Evolutionary conservation across 768 basidiomycete genomes (phyloP), one percentile per base, ranked within the genome.

Genomic region (Suillus placidus): DNA sequence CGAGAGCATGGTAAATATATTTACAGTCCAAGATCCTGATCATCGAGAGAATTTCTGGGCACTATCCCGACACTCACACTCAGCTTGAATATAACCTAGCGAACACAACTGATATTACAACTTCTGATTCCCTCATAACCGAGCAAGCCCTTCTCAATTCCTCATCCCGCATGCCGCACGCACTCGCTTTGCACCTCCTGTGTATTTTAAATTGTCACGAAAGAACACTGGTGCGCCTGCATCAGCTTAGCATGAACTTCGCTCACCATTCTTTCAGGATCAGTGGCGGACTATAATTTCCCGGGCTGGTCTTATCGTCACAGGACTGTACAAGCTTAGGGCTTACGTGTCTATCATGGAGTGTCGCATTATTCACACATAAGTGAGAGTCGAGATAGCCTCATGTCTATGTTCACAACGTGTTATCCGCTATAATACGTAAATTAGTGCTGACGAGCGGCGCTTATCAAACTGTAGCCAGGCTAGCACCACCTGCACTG

Each of bases 181-280:
- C 23, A 40, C 52, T 58, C 16, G 35, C 49, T 7, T 18, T 63
- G 18, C 62, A 63, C 23, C 30, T 63, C 23, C 18, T 63, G n/a
- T 35, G 62, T 35, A 10, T 58, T n/a, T 63, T 63, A 20, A 63
- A 63, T 23, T n/a, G 49, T 30, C 62, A 55, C 23, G 62, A 63
- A 55, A 34, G 62, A 37, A 57, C 62, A 14, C 13, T 38, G 23
- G 62, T 63, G 23, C 47, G 45, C 16, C 38, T 34, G 35, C 16
- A 6, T 14, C 4, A 1, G 7, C 20, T 32, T 38, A 13, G n/a
- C 20, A 63, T 40, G 23, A 23, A 63, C 32, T 55, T n/a, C 6
- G 26, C 47, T 52, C 16, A n/a, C 23, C n/a, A 14, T 63, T 37
- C 35, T 57, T n/a, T 16, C 16, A 63, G 62, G 62, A 38, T 32